Evolutionary conservation across 2,329 filamentous ascomycete species (phyloP), one percentile per base, ranked within the genome.

Genomic region (Pestalotiopsis sp.): DNA sequence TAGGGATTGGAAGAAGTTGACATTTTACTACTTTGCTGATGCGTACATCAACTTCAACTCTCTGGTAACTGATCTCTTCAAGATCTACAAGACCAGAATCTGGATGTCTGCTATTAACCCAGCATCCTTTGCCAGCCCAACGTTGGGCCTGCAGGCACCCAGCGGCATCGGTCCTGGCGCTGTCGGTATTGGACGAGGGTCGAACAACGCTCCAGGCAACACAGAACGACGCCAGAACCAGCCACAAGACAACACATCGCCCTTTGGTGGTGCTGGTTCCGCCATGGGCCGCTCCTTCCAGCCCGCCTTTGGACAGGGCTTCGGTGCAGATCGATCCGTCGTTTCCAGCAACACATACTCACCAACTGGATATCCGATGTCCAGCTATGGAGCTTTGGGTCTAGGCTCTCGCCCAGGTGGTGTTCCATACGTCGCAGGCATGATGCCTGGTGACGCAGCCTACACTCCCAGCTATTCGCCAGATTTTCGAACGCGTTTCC

Each of bases 101-200:
- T 99, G 96, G 96, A 97, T 99, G 93, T 98, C 95, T 4, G 96
- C 96, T 3, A 97, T 99, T 80, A 99, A 99, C 78, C 96, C 96
- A 7, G 96, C 95, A 4, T 98, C 95, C 0, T 98, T 98, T 79
- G 93, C 93, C 27, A 95, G 91, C 71, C 92, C 93, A 20, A 90
- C 90, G 3, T 84, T 93, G 63, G 92, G 92, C 31, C 83, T 94
- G 25, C 90, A 91, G 77, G 89, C 91, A 2, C 90, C 91, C 1
- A 91, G 89, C 71, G 88, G 88, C 36, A 86, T 92, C 73, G 88
- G 89, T 0, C 89, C 89, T 9, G 91, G 90, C 27, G 89, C 90
- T 27, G 86, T 93, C n/a, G 87, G 86, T 61, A 84, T 86, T 9
- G 84, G 83, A 68, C 82, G 90, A 76, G 79, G 81, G 61, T 82